Conservation (phyloP, 169 alveolate species). For the Perkinsus olseni region DNA sequence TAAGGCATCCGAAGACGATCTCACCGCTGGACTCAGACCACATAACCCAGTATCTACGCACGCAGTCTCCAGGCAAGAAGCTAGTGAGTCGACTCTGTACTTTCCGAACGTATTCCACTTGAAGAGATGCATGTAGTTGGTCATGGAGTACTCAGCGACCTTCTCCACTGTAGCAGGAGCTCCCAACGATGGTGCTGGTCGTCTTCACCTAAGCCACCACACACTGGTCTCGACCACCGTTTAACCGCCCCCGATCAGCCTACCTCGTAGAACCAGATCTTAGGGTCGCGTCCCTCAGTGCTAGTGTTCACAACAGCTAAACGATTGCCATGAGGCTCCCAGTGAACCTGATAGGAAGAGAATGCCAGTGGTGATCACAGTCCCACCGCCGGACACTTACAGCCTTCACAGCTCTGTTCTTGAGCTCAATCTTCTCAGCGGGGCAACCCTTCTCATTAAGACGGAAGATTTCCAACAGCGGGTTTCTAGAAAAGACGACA, state of each 20-base stretch:
- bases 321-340: neutral
- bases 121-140: neutral
- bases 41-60: neutral
- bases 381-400: neutral
- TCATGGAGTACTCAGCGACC: neutral
- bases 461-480: slow-evolving; percentile 33
- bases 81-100: neutral
- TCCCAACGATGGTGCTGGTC: neutral
- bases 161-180: neutral
- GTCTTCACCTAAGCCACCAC: neutral
- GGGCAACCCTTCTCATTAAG: slow-evolving; percentile 34
- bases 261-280: neutral
- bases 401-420: neutral
- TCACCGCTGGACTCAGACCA: slow-evolving; percentile 1
- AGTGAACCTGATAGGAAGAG: neutral
- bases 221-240: neutral
- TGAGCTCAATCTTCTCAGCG: slow-evolving; percentile 16
- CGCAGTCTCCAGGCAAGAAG: neutral
- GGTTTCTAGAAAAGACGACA: slow-evolving; percentile 5
- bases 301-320: neutral
- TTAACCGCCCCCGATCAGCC: no score
- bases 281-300: neutral
- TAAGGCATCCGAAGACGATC: neutral
- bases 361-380: neutral
- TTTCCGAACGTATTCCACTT: neutral